Evolutionary conservation across 2,329 filamentous ascomycete species (phyloP).

Genomic region (Sclerotinia glacialis): DNA sequence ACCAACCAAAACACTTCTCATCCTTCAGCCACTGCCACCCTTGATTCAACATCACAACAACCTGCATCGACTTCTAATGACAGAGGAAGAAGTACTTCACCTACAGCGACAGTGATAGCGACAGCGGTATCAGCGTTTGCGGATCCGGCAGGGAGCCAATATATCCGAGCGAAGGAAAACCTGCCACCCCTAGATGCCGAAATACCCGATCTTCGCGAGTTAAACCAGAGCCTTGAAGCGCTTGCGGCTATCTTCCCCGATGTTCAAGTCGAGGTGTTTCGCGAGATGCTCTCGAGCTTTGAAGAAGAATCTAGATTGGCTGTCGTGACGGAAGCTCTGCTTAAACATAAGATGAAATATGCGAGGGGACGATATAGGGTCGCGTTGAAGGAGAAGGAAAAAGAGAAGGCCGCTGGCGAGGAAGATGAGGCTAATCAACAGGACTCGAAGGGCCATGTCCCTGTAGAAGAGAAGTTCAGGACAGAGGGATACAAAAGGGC

Average conservation of each 20-base stretch:
- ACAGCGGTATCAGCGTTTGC: constrained; percentile 25
- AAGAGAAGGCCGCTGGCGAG: constrained; percentile 34
- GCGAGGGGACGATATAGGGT: constrained; percentile 66
- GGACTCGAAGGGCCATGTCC: constrained; percentile 41
- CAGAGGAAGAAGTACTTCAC: constrained; percentile 34
- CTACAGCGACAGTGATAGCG: constrained; percentile 31
- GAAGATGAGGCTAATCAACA: constrained; percentile 26
- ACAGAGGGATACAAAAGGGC: constrained; percentile 65
- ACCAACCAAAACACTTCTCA: constrained; percentile 40
- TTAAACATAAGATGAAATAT: constrained; percentile 69
- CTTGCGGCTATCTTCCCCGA: constrained; percentile 74
- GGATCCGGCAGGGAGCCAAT: constrained; percentile 38
- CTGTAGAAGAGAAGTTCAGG: constrained; percentile 64
- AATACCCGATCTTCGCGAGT: constrained; percentile 60
- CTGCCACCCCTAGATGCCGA: constrained; percentile 49
- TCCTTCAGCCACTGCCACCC: constrained; percentile 29
- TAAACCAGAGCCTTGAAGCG: constrained; percentile 67
- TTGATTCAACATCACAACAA: constrained; percentile 32
- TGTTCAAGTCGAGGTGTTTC: constrained; percentile 77
- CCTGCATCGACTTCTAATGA: constrained; percentile 19
- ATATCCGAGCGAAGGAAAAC: constrained; percentile 56
- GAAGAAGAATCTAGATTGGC: constrained; percentile 74
- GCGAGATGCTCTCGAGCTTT: constrained; percentile 74
- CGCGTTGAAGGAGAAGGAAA: constrained; percentile 38
- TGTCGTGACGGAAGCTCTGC: constrained; percentile 71